Base-by-base conservation (phyloP, 2,329 filamentous ascomycete species). In the Fusarium sp. region DNA sequence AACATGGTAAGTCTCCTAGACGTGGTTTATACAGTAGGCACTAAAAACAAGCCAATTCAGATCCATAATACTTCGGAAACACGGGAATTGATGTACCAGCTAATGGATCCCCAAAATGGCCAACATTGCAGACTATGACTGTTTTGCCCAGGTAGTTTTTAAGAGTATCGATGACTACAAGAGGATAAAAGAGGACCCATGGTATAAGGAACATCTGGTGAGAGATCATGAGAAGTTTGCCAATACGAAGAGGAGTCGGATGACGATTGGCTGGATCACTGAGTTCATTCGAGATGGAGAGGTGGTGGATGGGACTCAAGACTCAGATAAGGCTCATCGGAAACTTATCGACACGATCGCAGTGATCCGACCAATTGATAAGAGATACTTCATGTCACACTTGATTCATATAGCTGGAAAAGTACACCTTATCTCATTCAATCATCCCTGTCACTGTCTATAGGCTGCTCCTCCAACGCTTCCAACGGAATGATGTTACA, bases 11-110 rank as follows among this genome's bases (percentile, higher is more conserved):
- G 46, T 20, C 5, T n/a, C 7, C 4, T 5, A 18, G 10, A 18
- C 20, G 5, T 9, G 1, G 9, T 1, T n/a, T 5, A 8, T 5
- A 6, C 24, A 0, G 6, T 7, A 9, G 6, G 5, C 29, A 30
- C 27, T 27, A 9, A 5, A 5, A 14, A 1, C 6, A 29, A 14
- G 5, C 0, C 5, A 14, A 29, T 14, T 1, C n/a, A 49, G 45
- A 49, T 27, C 6, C 45, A 49, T 4, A 49, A 49, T 5, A 20
- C 25, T 3, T 29, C 10, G 14, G 16, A 25, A 15, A 32, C 27
- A 5, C 10, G 45, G 18, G 10, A 8, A 2, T 10, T n/a, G n/a
- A 49, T 49, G 45, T n/a, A 6, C 18, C n/a, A 22, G 20, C 11
- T 32, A 12, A 18, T 14, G 45, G 45, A 22, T 15, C 27, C 45